phyloP scores from a whole-genome alignment of 2,329 filamentous ascomycete genomes.

The Ceratocystis colombiana region DNA sequence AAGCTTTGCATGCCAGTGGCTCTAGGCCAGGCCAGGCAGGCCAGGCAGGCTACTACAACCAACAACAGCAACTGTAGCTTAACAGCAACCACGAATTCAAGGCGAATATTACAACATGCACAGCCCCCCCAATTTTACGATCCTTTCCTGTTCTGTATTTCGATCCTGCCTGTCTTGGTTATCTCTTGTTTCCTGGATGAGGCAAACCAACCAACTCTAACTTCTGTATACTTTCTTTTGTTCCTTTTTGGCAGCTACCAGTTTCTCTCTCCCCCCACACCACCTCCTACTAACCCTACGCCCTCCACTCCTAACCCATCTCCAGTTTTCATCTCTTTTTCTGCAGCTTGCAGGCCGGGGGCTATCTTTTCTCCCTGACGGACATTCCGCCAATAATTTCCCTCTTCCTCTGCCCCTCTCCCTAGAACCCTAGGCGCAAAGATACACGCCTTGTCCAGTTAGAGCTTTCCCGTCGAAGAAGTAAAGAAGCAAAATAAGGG shows the following conservation, averaged over 20 bases:
- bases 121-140: background rate
- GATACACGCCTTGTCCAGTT: background rate
- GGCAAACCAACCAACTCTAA: background rate
- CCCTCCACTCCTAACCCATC: background rate
- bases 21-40: background rate
- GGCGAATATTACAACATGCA: background rate
- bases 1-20: no score
- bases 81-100: background rate
- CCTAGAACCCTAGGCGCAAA: background rate
- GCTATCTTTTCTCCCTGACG: background rate
- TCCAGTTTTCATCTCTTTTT: conserved; percentile 14
- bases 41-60: background rate
- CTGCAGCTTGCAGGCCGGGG: background rate
- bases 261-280: no score
- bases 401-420: background rate
- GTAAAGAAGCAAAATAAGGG: conserved; percentile 10
- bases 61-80: background rate
- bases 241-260: background rate
- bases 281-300: no score
- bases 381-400: conserved; percentile 1
- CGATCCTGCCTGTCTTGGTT: no score
- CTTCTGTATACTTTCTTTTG: background rate
- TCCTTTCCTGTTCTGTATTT: background rate
- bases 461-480: background rate
- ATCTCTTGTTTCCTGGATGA: background rate